Evolutionary conservation across 441 rosid genomes (phyloP).

Genomic region (Pelargonium australe): DNA sequence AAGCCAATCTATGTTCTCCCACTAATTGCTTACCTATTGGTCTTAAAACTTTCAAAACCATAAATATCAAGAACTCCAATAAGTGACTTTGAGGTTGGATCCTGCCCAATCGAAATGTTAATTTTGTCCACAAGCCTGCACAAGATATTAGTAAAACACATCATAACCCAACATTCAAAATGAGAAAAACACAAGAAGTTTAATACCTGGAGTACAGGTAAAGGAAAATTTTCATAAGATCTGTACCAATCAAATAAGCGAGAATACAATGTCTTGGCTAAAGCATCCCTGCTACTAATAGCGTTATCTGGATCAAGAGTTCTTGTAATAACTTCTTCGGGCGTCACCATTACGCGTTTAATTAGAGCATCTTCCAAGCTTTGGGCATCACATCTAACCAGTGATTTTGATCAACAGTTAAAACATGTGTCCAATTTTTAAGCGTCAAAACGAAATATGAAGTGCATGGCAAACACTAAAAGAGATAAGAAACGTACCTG

Average conservation of each 20-base stretch:
- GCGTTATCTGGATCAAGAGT: constrained; percentile 92
- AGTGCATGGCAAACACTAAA: constrained; percentile 1
- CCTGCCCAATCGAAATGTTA: constrained; percentile 91
- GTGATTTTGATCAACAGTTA: constrained; percentile 13
- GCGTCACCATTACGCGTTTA: constrained; percentile 99
- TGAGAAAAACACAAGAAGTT: not conserved
- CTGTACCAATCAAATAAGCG: constrained; percentile 96
- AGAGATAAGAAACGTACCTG: constrained; percentile 36
- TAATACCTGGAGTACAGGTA: not conserved
- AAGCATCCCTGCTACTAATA: constrained; percentile 85
- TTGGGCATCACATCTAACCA: constrained; percentile 74
- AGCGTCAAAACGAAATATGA: constrained; percentile 13
- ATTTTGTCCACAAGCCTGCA: constrained; percentile 96
- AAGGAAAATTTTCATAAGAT: constrained; percentile 13
- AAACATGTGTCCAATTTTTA: not conserved
- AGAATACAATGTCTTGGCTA: constrained; percentile 95
- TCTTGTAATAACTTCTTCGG: constrained; percentile 97
- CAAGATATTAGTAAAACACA: not conserved
- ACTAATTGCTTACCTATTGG: constrained; percentile 57
- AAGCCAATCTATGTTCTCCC: not conserved
- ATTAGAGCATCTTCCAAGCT: constrained; percentile 94
- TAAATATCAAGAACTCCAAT: constrained; percentile 99
- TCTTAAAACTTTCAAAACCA: constrained; percentile 97
- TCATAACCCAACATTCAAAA: not conserved
- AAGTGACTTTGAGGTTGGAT: constrained; percentile 80